These are phyloP conservation scores for Alternaria solani DNA, from an alignment of 2,329 filamentous ascomycete species.

Conservation along the genomic window DNA sequence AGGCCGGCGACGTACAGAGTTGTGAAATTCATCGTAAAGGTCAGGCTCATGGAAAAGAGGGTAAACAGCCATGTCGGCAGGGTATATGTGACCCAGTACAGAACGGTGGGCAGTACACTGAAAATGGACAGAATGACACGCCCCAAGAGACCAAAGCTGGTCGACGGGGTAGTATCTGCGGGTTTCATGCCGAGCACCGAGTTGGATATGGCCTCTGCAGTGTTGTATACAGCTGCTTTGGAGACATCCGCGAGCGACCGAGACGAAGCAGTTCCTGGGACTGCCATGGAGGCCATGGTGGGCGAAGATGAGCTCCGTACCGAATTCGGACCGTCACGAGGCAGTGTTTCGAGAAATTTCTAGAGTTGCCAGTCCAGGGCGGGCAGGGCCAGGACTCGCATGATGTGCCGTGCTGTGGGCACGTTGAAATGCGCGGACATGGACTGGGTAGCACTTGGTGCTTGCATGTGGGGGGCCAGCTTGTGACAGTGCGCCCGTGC, in stretches of 20 bases:
- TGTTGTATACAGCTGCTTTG: constrained; percentile 21
- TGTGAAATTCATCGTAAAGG: constrained; percentile 98
- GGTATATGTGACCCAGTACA: constrained; percentile 86
- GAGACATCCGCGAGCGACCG: constrained; percentile 16
- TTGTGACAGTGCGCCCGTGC: constrained; percentile 18
- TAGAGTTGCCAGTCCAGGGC: constrained; percentile 7
- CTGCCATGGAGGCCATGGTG: constrained; percentile 35
- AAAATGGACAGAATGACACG: constrained; percentile 60
- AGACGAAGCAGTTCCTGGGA: constrained; percentile 30
- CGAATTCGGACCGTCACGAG: constrained; percentile 16
- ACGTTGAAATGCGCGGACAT: constrained; percentile 28
- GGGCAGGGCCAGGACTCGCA: constrained; percentile 24
- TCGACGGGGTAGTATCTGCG: constrained; percentile 32
- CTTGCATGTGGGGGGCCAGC: constrained; percentile 24
- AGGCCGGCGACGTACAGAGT: constrained; percentile 72
- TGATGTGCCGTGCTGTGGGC: constrained; percentile 27
- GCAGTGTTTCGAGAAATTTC: constrained; percentile 4
- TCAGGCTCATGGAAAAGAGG: constrained; percentile 89
- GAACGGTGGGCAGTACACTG: constrained; percentile 63
- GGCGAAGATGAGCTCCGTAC: constrained; percentile 6
- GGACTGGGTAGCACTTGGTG: constrained; percentile 13
- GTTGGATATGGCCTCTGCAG: constrained; percentile 30
- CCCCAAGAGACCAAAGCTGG: constrained; percentile 56
- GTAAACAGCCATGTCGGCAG: constrained; percentile 89
- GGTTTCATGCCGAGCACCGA: constrained; percentile 32